Conservation (phyloP, 2,329 filamentous ascomycete species). For the Hirsutella thompsonii region DNA sequence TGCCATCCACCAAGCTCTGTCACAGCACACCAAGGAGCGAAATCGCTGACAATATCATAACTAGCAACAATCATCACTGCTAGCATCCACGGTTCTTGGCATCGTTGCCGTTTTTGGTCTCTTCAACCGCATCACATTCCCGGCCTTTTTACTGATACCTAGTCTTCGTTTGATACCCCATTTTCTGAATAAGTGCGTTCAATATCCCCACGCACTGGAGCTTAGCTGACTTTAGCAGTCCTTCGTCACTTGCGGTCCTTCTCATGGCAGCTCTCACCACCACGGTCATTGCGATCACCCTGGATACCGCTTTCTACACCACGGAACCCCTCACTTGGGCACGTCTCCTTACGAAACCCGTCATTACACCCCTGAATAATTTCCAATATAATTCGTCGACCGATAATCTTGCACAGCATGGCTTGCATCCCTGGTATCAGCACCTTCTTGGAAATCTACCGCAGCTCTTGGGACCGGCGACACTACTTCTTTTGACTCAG, state of each 20-base stretch:
- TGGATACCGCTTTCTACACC: conserved; percentile 79
- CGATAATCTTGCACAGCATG: conserved; percentile 61
- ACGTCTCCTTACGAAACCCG: conserved; percentile 49
- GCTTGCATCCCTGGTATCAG: conserved; percentile 68
- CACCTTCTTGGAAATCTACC: conserved; percentile 59
- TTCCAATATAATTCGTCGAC: conserved; percentile 60
- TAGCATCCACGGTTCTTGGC: conserved; percentile 67
- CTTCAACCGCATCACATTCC: conserved; percentile 97
- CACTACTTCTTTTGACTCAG: conserved; percentile 43
- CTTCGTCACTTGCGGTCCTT: conserved; percentile 49
- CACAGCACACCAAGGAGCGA: too few species aligned
- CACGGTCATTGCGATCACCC: conserved; percentile 57
- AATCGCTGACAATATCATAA: conserved; percentile 10
- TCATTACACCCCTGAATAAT: conserved; percentile 69
- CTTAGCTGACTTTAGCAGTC: conserved; percentile 25
- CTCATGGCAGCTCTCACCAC: conserved; percentile 53
- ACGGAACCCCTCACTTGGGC: conserved; percentile 49
- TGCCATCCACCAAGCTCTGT: too few species aligned
- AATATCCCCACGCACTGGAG: background rate
- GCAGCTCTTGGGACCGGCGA: conserved; percentile 58
- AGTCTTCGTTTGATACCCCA: conserved; percentile 73
- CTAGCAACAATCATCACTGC: conserved; percentile 60
- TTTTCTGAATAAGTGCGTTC: conserved; percentile 62
- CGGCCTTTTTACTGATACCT: conserved; percentile 80
- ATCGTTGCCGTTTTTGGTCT: conserved; percentile 73